These are phyloP conservation scores for Hsuehochloa calcarea DNA, from an alignment of 176 grass and related monocot genomes.

Conservation along the genomic window DNA sequence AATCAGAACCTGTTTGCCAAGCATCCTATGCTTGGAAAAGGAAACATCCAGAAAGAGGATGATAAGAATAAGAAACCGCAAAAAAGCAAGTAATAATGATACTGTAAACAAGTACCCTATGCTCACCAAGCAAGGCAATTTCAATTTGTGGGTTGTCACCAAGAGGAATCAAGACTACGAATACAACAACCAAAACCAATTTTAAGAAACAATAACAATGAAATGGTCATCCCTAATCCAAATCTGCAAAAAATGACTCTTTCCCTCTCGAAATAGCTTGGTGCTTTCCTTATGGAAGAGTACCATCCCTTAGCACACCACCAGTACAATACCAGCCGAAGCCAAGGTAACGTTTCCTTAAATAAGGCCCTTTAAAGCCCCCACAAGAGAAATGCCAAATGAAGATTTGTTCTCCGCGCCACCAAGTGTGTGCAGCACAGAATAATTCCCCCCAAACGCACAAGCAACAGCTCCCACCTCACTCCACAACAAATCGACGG, in stretches of 20 bases:
- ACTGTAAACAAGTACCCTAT: background rate
- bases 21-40: background rate
- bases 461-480: slow-evolving; percentile 43
- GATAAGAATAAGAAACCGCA: slow-evolving; percentile 5
- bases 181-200: background rate
- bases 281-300: slow-evolving; percentile 6
- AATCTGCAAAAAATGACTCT: background rate
- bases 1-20: slow-evolving; percentile 10
- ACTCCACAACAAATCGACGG: slow-evolving; percentile 40
- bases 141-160: background rate
- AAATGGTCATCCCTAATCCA: background rate
- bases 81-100: slow-evolving; percentile 4
- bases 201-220: background rate
- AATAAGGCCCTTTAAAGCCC: slow-evolving; percentile 29
- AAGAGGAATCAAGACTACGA: background rate
- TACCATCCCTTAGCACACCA: slow-evolving; percentile 13
- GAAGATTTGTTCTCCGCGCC: slow-evolving; percentile 38
- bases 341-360: slow-evolving; percentile 34
- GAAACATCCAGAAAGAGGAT: background rate
- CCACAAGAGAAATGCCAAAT: slow-evolving; percentile 36
- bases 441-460: slow-evolving; percentile 50
- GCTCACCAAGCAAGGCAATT: slow-evolving; percentile 22
- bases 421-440: slow-evolving; percentile 50
- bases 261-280: background rate
- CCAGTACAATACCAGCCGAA: slow-evolving; percentile 20